Evolutionary conservation across 2,329 filamentous ascomycete species (phyloP).

Genomic region (Talaromyces marneffei): DNA sequence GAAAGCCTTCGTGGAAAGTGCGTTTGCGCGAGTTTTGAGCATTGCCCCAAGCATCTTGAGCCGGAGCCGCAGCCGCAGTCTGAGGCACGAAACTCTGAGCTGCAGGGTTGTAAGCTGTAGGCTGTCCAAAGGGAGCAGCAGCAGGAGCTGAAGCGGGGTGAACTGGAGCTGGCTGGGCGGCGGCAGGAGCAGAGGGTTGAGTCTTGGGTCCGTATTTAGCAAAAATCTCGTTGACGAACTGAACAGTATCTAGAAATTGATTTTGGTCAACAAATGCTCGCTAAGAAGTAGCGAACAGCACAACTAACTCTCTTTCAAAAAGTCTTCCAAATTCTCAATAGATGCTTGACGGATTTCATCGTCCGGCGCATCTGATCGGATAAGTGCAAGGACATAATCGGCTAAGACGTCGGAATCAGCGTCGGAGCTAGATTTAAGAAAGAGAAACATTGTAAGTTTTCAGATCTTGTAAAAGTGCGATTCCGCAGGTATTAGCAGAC

Average conservation of each 20-base stretch:
- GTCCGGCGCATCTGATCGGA: slow-evolving; percentile 51
- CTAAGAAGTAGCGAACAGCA: background rate
- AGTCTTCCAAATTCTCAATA: slow-evolving; percentile 53
- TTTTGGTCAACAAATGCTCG: background rate
- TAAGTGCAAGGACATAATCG: slow-evolving; percentile 56
- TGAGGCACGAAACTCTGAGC: slow-evolving; percentile 19
- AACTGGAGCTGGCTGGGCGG: slow-evolving; percentile 13
- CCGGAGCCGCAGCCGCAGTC: background rate
- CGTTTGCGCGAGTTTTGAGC: slow-evolving; percentile 45
- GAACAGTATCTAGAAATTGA: slow-evolving; percentile 40
- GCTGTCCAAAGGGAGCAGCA: slow-evolving; percentile 15
- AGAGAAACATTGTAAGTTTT: background rate
- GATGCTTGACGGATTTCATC: slow-evolving; percentile 49
- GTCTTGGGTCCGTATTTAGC: slow-evolving; percentile 45
- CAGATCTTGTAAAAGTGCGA: background rate
- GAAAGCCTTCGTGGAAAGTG: slow-evolving; percentile 46
- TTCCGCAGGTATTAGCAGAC: background rate
- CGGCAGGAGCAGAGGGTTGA: slow-evolving; percentile 17
- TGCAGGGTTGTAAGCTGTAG: slow-evolving; percentile 13
- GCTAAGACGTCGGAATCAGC: slow-evolving; percentile 57
- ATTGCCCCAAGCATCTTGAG: slow-evolving; percentile 21
- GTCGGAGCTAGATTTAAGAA: slow-evolving; percentile 45
- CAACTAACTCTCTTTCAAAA: slow-evolving; percentile 48
- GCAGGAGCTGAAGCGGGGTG: slow-evolving; percentile 15
- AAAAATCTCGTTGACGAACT: slow-evolving; percentile 55